Base-by-base conservation (phyloP, 163 green algal genomes). In the Scenedesmus sp. region DNA sequence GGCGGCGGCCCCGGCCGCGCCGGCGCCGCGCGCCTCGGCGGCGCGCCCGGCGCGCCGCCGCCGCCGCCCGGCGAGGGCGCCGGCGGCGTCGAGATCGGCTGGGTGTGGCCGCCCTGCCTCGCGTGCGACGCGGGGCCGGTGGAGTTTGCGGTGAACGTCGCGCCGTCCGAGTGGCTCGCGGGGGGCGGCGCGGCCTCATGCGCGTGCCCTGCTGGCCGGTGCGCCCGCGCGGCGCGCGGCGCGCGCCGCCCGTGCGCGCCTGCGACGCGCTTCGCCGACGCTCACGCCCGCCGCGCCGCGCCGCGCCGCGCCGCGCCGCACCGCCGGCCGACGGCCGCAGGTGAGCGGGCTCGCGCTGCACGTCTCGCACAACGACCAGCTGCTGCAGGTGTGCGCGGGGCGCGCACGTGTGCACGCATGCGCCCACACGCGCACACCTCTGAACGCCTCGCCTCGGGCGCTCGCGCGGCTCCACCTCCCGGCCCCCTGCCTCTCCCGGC, bases 91-190 rank as follows among this genome's bases (percentile, higher is more conserved):
- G 56, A 63, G 56, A 63, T 63, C 4, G 56, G 56, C 56, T 63
- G 56, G 56, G 56, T 63, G 56, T 63, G 56, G 56, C 60, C 60
- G 11, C 60, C 60, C 6, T 72, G 63, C 44, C 24, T 72, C 0
- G 63, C 63, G 1, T 44, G 63, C 45, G 63, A 72, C 3, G 44
- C 36, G 4, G 63, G 63, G 2, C 36, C 63, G 0, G 63, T 72
- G 0, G 63, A 72, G 63, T 72, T 72, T 72, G 63, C 63, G 4
- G 63, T 72, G 9, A 57, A 72, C 45, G 31, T 72, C 7, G 63
- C 63, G 18, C 63, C 63, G 9, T 15, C 22, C 13, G 63, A 72
- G 44, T 72, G 63, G 63, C 63, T 72, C 24, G n/a, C n/a, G 13
- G 63, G 1, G 22, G 4, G 10, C n/a, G 51, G 9, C n/a, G 51